Conservation (phyloP, 208 protist genomes). For the Herpetomonas samuelpessoai region DNA sequence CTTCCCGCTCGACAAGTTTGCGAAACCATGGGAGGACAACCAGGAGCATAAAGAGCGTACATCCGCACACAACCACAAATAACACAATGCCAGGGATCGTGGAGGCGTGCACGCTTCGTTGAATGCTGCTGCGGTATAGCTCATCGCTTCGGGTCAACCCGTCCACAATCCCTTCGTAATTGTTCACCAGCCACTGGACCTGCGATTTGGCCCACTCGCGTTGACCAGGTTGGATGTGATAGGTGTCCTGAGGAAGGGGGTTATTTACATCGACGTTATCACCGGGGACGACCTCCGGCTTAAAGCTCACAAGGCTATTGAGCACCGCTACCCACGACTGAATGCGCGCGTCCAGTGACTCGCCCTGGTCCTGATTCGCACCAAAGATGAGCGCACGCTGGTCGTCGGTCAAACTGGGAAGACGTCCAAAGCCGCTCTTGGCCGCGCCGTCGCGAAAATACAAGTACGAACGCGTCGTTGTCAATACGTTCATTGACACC, state of each 20-base stretch:
- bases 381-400: slow-evolving; percentile 11
- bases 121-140: too few species aligned
- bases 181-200: too few species aligned
- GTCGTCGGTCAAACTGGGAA: slow-evolving; percentile 4
- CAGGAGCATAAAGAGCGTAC: neutral
- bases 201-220: too few species aligned
- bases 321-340: slow-evolving; percentile 3
- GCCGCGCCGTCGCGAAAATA: slow-evolving; percentile 8
- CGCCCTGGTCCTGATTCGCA: neutral
- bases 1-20: slow-evolving; percentile 7
- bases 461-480: slow-evolving; percentile 3
- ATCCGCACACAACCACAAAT: neutral
- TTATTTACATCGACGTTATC: neutral
- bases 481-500: neutral
- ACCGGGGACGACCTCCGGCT: neutral
- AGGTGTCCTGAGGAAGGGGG: too few species aligned
- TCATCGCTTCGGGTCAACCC: too few species aligned
- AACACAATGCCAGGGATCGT: neutral
- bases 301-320: neutral
- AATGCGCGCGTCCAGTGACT: slow-evolving; percentile 4
- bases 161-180: too few species aligned
- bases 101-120: too few species aligned
- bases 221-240: too few species aligned
- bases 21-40: slow-evolving; percentile 9
- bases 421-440: neutral